Percentiles rank a stretch among this genome's conserved stretches.
Evolutionary conservation across 441 rosid species (phyloP).

Genomic region (Pelargonium fulgidum): DNA sequence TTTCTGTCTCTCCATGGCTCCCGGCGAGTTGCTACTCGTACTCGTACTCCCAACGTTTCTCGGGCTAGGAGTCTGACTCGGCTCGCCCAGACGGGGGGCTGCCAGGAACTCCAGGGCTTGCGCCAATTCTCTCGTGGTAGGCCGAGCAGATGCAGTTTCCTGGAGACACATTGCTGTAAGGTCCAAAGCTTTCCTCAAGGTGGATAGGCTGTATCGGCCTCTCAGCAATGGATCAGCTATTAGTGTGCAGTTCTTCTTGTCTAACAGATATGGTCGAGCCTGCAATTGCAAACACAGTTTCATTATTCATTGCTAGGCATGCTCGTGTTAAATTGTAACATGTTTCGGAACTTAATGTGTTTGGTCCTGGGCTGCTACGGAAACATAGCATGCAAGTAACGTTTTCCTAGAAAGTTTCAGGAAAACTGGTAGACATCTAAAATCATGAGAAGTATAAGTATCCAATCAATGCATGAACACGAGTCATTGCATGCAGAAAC

Average conservation of each 20-base stretch:
- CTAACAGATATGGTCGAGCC: slow-evolving; percentile 26
- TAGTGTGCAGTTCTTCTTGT: slow-evolving; percentile 16
- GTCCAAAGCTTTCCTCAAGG: slow-evolving; percentile 30
- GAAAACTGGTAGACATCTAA: neutral
- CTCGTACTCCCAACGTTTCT: neutral
- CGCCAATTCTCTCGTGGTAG: slow-evolving; percentile 35
- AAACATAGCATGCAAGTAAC: too few species aligned
- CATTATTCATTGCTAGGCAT: neutral
- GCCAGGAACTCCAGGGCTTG: slow-evolving; percentile 32
- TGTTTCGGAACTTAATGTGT: neutral
- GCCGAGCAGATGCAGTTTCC: slow-evolving; percentile 36
- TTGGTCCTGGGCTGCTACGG: too few species aligned
- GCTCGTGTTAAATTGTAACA: neutral
- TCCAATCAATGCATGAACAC: neutral
- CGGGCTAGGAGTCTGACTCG: slow-evolving; percentile 6
- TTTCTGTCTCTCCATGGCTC: slow-evolving; percentile 23
- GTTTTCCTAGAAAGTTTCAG: neutral
- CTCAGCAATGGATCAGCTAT: slow-evolving; percentile 42
- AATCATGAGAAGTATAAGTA: neutral
- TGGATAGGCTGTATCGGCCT: slow-evolving; percentile 23
- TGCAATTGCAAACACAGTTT: slow-evolving; percentile 16
- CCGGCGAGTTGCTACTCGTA: neutral
- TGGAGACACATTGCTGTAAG: slow-evolving; percentile 37
- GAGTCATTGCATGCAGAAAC: too few species aligned
- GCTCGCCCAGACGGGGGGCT: slow-evolving; percentile 17